Base-by-base conservation (phyloP, 2,329 filamentous ascomycete genomes). In the Ceratocystis papillata region DNA sequence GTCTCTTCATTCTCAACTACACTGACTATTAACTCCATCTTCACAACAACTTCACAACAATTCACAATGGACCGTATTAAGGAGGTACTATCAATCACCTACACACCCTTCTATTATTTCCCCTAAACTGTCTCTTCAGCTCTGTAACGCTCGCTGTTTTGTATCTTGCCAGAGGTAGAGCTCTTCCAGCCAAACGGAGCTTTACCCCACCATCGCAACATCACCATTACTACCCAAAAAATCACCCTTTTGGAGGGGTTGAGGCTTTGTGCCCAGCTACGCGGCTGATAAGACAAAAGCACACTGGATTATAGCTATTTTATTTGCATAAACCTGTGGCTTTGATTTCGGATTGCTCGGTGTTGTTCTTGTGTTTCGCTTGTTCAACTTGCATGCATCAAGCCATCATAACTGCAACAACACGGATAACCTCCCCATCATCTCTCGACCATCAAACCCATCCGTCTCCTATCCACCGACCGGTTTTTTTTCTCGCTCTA, bases 61-160 rank as follows among this genome's bases (percentile, higher is more conserved):
- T 45, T 66, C 67, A 63, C 66, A 67, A 93, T 93, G 89, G 89
- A 94, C 78, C 88, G 87, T 79, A 92, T 94, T 78, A 92, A 90
- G 86, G 87, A 91, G 83, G 89, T 92, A 78, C 81, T 87, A 63
- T 62, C 41, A 53, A 57, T 62, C 64, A 67, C 45, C 46, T 55
- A 44, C 44, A 44, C 41, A 28, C 61, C 33, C 41, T 48, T 37
- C 41, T 63, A 12, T 41, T 41, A 41, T 50, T 25, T 50, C 30
- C 61, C 61, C 61, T 48, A 28, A 53, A 53, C 55, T 59, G 55
- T 59, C 55, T 59, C 28, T 22, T n/a, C 17, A 15, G 22, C 25
- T 59, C 10, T 30, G 25, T 64, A 55, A 20, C 44, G 46, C 62
- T 64, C 28, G 45, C 45, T 53, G 28, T 7, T 28, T 12, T 59